Evolutionary conservation across 768 basidiomycete species (phyloP).

Genomic region (Podaxis sp.): DNA sequence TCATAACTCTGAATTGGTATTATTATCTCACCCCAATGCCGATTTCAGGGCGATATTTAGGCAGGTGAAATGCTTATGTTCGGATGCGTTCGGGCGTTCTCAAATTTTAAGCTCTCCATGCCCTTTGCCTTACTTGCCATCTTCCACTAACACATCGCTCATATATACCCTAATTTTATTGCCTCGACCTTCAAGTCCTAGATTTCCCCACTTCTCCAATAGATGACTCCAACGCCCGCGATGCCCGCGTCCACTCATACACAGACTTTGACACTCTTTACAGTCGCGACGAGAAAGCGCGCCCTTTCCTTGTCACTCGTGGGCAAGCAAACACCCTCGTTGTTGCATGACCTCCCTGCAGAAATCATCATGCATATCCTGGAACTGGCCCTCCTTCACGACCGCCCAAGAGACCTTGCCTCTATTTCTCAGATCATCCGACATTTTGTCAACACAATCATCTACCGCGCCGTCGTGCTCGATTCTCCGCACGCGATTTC

Average conservation of each 20-base stretch:
- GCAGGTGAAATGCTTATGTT: conserved; percentile 4
- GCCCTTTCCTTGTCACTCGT: conserved; percentile 6
- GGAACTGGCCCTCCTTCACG: conserved; percentile 29
- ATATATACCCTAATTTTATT: conserved; percentile 7
- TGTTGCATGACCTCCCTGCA: conserved; percentile 32
- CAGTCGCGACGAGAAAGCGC: neutral
- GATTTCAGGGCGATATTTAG: conserved; percentile 3
- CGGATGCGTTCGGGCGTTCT: neutral
- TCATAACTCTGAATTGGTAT: conserved; percentile 8
- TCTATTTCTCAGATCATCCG: conserved; percentile 28
- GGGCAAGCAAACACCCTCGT: conserved; percentile 16
- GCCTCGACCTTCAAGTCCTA: neutral
- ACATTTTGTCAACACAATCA: conserved; percentile 29
- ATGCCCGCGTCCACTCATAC: neutral
- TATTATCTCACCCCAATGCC: neutral
- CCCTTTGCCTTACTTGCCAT: neutral
- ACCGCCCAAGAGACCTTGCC: conserved; percentile 29
- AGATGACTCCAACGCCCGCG: neutral
- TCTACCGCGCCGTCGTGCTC: conserved; percentile 40
- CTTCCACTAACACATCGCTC: neutral
- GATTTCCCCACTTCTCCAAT: neutral
- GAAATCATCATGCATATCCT: conserved; percentile 38
- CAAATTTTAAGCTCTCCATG: conserved; percentile 4
- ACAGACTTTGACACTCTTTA: neutral
- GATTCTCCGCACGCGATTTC: conserved; percentile 25